Conservation (phyloP, 306 rosid genomes). For the Pueraria montana region DNA sequence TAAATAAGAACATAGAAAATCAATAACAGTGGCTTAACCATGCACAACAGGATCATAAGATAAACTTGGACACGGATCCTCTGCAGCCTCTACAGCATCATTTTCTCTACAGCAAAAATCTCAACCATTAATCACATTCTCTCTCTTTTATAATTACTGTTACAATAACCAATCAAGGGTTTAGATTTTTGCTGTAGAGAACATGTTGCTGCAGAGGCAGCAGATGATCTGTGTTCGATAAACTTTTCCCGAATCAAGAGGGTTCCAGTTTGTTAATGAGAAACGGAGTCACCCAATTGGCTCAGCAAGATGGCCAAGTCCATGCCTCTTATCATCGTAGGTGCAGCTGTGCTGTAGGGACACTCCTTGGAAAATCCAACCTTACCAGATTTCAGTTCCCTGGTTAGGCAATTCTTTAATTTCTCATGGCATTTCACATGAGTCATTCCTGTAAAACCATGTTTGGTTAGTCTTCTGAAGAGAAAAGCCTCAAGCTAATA, state of each 20-base stretch:
- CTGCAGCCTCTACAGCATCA: too few relatives aligned
- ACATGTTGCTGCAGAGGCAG: too few relatives aligned
- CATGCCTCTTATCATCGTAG: constrained; percentile 89
- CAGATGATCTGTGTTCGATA: too few relatives aligned
- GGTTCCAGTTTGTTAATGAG: background rate
- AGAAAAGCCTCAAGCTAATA: background rate
- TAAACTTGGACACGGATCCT: too few relatives aligned
- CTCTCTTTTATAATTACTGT: too few relatives aligned
- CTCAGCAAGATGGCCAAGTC: constrained; percentile 84
- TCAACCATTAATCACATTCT: too few relatives aligned
- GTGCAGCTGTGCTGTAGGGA: constrained; percentile 63
- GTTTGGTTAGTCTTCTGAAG: constrained; percentile 19
- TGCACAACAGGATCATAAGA: constrained; percentile 15
- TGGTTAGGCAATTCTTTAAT: constrained; percentile 73
- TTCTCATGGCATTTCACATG: constrained; percentile 72
- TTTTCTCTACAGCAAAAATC: too few relatives aligned
- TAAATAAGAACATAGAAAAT: constrained; percentile 2
- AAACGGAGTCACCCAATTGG: constrained; percentile 54
- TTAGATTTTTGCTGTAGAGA: too few relatives aligned
- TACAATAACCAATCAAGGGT: too few relatives aligned
- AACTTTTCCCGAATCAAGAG: too few relatives aligned
- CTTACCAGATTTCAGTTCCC: constrained; percentile 70
- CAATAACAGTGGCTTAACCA: background rate
- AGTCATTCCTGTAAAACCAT: constrained; percentile 64
- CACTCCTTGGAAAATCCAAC: constrained; percentile 75